Percentiles rank a stretch among this genome's conserved stretches.
Conservation (phyloP, 2,329 filamentous ascomycete species). For the Talaromyces sp. region DNA sequence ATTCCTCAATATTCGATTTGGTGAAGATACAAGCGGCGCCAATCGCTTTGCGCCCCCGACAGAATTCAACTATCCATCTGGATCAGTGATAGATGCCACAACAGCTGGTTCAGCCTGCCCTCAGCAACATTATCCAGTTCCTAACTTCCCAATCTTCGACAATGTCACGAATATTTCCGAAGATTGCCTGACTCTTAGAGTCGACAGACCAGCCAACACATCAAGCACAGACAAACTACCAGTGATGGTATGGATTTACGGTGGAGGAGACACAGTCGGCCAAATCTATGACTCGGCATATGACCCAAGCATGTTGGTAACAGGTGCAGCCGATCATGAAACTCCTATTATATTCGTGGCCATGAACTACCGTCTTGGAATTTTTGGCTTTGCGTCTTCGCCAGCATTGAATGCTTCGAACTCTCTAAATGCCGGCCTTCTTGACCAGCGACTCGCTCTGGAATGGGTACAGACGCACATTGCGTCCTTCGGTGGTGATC, state of each 20-base stretch:
- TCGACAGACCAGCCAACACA: slow-evolving; percentile 11
- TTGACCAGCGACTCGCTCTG: slow-evolving; percentile 11
- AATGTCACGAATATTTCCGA: slow-evolving; percentile 16
- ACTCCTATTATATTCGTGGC: slow-evolving; percentile 14
- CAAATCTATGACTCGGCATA: slow-evolving; percentile 17
- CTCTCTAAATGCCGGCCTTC: slow-evolving; percentile 11
- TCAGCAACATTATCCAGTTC: slow-evolving; percentile 10
- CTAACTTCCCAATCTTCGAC: slow-evolving; percentile 10
- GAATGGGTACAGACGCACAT: slow-evolving; percentile 10
- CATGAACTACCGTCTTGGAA: slow-evolving; percentile 15
- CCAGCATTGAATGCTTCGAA: slow-evolving; percentile 7
- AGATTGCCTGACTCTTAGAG: slow-evolving; percentile 13
- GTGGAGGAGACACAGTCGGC: slow-evolving; percentile 13
- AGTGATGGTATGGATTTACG: slow-evolving; percentile 17
- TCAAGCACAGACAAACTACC: slow-evolving; percentile 8
- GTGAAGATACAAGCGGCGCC: slow-evolving; percentile 4
- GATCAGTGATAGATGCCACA: slow-evolving; percentile 13
- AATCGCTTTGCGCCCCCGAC: slow-evolving; percentile 15
- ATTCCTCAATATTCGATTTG: slow-evolving; percentile 16
- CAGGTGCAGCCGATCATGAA: slow-evolving; percentile 3
- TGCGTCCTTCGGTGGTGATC: slow-evolving; percentile 10
- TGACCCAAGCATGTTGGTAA: slow-evolving; percentile 9
- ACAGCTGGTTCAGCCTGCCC: slow-evolving; percentile 13
- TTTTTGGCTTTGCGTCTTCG: slow-evolving; percentile 16
- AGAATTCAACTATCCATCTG: slow-evolving; percentile 7